Evolutionary conservation across 2,329 filamentous ascomycete genomes (phyloP).

Genomic region (Cordyceps tenuipes): DNA sequence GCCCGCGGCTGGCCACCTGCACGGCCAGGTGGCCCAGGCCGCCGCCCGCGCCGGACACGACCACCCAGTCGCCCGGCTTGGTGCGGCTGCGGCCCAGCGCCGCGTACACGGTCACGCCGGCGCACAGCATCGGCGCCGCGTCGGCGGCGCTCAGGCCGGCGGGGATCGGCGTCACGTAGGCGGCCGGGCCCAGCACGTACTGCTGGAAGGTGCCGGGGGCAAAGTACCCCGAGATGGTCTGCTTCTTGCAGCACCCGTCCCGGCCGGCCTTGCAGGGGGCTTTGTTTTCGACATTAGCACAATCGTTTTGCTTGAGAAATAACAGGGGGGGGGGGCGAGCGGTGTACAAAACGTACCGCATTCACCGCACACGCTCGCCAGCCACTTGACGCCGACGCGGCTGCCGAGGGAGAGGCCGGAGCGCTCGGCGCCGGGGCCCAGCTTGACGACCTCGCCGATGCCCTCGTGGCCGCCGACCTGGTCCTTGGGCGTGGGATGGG

Average conservation of each 20-base stretch:
- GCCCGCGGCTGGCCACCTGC: conserved; percentile 55
- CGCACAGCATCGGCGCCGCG: conserved; percentile 57
- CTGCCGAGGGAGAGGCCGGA: conserved; percentile 55
- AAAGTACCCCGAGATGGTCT: conserved; percentile 21
- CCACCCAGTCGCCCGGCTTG: conserved; percentile 59
- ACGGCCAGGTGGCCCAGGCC: conserved; percentile 60
- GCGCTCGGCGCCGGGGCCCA: conserved; percentile 51
- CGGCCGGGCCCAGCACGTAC: conserved; percentile 16
- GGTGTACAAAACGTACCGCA: conserved; percentile 30
- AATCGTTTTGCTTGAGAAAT: too few relatives aligned
- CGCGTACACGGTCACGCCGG: conserved; percentile 59
- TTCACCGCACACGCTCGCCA: conserved; percentile 47
- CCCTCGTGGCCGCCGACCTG: conserved; percentile 59
- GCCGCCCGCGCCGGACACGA: conserved; percentile 68
- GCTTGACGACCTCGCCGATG: conserved; percentile 55
- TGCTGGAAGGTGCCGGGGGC: conserved; percentile 20
- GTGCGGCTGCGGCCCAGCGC: conserved; percentile 61
- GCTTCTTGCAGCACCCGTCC: conserved; percentile 18
- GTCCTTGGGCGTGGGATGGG: conserved; percentile 5
- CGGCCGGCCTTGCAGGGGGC: conserved; percentile 8
- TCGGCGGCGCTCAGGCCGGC: conserved; percentile 25
- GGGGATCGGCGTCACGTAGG: conserved; percentile 38
- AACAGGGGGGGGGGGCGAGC: too few relatives aligned
- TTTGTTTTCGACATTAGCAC: neutral
- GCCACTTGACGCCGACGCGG: conserved; percentile 63